A percentile compares a stretch with the other conserved stretches of the same genome.
These are phyloP conservation scores for Rhodotorula babjevae DNA, from an alignment of 768 basidiomycete genomes.

Conservation along the genomic window DNA sequence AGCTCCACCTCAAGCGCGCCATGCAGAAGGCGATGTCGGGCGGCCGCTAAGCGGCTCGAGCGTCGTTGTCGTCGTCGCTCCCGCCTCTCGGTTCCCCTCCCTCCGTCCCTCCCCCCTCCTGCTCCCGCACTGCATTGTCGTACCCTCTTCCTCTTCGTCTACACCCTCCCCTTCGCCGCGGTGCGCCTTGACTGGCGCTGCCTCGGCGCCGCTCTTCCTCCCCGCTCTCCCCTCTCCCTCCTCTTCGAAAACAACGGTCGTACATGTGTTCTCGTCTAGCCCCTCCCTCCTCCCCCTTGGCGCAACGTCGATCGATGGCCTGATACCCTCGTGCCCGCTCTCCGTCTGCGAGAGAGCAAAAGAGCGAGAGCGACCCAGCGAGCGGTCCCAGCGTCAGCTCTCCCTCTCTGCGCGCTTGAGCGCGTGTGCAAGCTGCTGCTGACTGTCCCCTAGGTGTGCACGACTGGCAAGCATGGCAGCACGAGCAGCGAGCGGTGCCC, in stretches of 20 bases:
- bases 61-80: background rate
- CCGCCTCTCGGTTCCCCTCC: too few relatives aligned
- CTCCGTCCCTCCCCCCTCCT: background rate
- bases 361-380: background rate
- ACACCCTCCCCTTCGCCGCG: too few relatives aligned
- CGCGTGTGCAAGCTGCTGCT: too few relatives aligned
- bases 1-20: conserved; percentile 90
- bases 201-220: background rate
- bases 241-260: background rate
- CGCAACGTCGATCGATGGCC: conserved; percentile 11
- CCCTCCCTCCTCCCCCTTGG: background rate
- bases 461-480: too few relatives aligned
- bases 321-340: background rate
- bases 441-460: too few relatives aligned
- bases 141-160: background rate
- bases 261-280: background rate
- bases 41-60: conserved; percentile 14
- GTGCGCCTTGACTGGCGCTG: too few relatives aligned
- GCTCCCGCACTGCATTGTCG: background rate
- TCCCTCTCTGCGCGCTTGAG: too few relatives aligned
- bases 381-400: too few relatives aligned
- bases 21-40: conserved; percentile 71
- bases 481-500: too few relatives aligned
- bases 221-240: background rate
- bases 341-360: background rate